Evolutionary conservation across 768 basidiomycete species (phyloP).

Genomic region (Chalciporus sphaerocephalus): DNA sequence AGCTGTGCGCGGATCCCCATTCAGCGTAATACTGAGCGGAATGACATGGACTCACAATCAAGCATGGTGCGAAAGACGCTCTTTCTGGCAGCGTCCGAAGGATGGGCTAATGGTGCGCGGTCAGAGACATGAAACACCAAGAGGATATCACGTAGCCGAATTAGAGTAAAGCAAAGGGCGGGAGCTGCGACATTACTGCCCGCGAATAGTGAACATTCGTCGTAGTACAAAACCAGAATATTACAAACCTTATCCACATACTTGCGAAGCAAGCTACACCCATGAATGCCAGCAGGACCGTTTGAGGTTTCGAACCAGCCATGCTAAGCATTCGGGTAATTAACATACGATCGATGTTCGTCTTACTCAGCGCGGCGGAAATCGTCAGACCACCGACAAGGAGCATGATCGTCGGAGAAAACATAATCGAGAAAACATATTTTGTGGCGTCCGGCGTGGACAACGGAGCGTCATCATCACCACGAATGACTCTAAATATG

Average conservation of each 20-base stretch:
- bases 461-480: constrained; percentile 49
- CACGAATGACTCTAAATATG: constrained; percentile 72
- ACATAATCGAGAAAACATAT: constrained; percentile 92
- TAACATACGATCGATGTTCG: constrained; percentile 86
- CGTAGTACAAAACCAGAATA: neutral
- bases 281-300: constrained; percentile 92
- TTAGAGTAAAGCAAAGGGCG: constrained; percentile 92
- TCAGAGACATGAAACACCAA: neutral
- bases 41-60: constrained; percentile 62
- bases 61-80: constrained; percentile 81
- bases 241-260: constrained; percentile 94
- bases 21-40: constrained; percentile 1
- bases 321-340: constrained; percentile 88
- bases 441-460: constrained; percentile 71
- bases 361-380: constrained; percentile 92
- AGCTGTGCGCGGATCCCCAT: constrained; percentile 47
- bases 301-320: constrained; percentile 83
- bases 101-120: constrained; percentile 63
- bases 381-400: constrained; percentile 98
- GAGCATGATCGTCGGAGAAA: constrained; percentile 97
- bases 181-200: constrained; percentile 93
- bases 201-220: constrained; percentile 4
- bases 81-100: constrained; percentile 84
- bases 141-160: constrained; percentile 57
- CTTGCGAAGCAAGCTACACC: constrained; percentile 94